phyloP scores from a whole-genome alignment of 2,329 filamentous ascomycete species.

The Alternaria ethzedia region DNA sequence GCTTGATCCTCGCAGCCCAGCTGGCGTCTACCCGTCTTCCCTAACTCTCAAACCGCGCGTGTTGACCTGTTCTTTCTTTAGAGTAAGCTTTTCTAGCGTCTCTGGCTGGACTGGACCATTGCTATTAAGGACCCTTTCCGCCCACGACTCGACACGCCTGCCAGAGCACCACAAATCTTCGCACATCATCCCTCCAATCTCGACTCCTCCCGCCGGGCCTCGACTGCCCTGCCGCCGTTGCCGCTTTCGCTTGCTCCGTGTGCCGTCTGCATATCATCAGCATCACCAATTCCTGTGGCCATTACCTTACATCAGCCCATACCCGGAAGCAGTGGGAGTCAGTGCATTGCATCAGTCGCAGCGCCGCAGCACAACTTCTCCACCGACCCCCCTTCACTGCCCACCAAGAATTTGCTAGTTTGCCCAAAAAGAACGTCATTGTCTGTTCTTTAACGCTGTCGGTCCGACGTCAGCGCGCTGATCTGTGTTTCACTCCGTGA shows the following conservation, averaged over 20 bases:
- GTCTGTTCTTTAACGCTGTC: conserved; percentile 25
- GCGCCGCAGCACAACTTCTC: conserved; percentile 20
- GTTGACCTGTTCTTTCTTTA: conserved; percentile 31
- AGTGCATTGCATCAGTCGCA: conserved; percentile 23
- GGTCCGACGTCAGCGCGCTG: conserved; percentile 34
- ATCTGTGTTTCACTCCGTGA: conserved; percentile 34
- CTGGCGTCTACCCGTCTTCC: conserved; percentile 11
- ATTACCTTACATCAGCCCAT: conserved; percentile 27
- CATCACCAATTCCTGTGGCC: conserved; percentile 20
- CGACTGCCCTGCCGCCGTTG: not conserved
- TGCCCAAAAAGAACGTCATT: conserved; percentile 7
- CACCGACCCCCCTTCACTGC: conserved; percentile 13
- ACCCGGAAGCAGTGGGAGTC: conserved; percentile 35
- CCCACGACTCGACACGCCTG: conserved; percentile 8
- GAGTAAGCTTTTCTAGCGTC: conserved; percentile 31
- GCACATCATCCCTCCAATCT: not conserved
- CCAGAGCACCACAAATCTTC: not conserved
- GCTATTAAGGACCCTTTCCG: conserved; percentile 19
- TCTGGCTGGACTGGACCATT: conserved; percentile 14
- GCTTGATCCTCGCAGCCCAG: conserved; percentile 29
- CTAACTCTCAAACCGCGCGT: conserved; percentile 21
- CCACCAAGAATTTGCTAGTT: not conserved
- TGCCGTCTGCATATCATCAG: conserved; percentile 21
- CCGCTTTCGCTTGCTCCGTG: conserved; percentile 8
- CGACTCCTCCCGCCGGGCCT: not conserved